Base-by-base conservation (phyloP, 495 filamentous ascomycete genomes). In the Penicillium turbatum region DNA sequence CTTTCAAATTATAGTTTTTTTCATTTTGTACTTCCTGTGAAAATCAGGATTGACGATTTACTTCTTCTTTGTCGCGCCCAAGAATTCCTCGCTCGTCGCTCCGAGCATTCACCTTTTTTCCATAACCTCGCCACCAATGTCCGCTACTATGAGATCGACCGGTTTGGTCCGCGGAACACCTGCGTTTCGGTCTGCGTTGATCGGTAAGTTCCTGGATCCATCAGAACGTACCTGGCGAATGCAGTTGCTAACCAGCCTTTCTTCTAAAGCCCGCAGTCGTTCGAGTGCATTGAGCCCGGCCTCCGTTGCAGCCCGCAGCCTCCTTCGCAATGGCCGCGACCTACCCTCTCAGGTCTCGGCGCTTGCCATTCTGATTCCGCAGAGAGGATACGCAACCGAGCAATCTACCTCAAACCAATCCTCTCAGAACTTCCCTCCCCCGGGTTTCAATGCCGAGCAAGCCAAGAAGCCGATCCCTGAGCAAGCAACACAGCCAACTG, bases 361-460 rank as follows among this genome's bases (percentile, higher is more conserved):
- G 8, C 74, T 84, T 40, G 86, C 83, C 9, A 81, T 89, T 47
- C 73, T 87, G 53, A 80, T 89, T 27, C 84, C 85, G 31, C 65
- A 65, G 61, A 80, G 85, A 55, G 75, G 69, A 58, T 82, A 87
- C 64, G 78, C 82, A 16, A 97, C 93, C 46, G 86, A 92, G 53
- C 83, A 85, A 35, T 81, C 82, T 15, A 82, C 82, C 26, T 74
- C 78, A 5, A 44, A 17, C 29, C 74, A 68, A 24, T 75, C 81
- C 42, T 78, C 80, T 44, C 75, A 79, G 32, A 74, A 73, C 39
- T 86, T 83, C 15, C 93, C 93, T 31, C 92, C 93, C 42, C 93
- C 93, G 9, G 95, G 93, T 8, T 99, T 97, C 79, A 91, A 96
- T 66, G 75, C 89, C 13, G 85, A 95, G 64, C 73, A 89, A 69